Evolutionary conservation across 1,284 basidiomycete species (phyloP), one percentile per base, ranked within the genome.

Genomic region (Boletus hoseneyae): DNA sequence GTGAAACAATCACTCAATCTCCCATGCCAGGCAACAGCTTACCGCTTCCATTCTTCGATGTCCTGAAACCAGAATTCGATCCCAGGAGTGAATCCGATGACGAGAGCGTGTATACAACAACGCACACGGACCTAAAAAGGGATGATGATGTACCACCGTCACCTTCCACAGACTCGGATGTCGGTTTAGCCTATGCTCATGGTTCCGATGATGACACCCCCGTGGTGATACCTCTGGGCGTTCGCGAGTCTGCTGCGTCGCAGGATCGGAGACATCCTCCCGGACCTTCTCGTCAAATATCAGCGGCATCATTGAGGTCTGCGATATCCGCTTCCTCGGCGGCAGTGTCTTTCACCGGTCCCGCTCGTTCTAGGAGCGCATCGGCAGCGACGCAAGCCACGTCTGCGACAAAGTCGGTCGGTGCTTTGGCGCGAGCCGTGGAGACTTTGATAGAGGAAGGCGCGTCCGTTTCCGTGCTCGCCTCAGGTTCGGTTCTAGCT

Each of bases 101-200:
- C 3, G 64, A 68, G 34, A 66, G 68, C 37, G 64, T 69, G 39
- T 66, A 66, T 18, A 64, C 68, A 30, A 61, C 56, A 25, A 25
- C 23, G 3, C 59, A 62, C 34, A 54, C 69, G 8, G 61, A 57
- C 50, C 43, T 42, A 12, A 62, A 48, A 52, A 68, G 27, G 43
- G 53, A 52, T 4, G 56, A 53, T 12, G 52, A 56, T 12, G 65
- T 62, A 4, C 72, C 71, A n/a, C 63, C 62, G 34, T 76, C 76
- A 4, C 74, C 68, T 16, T 76, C 74, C 1, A 71, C 73, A 40
- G 73, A 72, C 40, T 66, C 68, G 40, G 68, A 65, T 9, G 51
- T 52, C 9, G 75, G 77, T 6, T 64, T 82, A 21, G 79, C 80
- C 2, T 82, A 82, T 59, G 75, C 75, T 0, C 70, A 76, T 45